Percentiles rank a stretch among this genome's conserved stretches.
These are phyloP conservation scores for Populus hybrid DNA, from an alignment of 441 rosid species.

Conservation along the genomic window DNA sequence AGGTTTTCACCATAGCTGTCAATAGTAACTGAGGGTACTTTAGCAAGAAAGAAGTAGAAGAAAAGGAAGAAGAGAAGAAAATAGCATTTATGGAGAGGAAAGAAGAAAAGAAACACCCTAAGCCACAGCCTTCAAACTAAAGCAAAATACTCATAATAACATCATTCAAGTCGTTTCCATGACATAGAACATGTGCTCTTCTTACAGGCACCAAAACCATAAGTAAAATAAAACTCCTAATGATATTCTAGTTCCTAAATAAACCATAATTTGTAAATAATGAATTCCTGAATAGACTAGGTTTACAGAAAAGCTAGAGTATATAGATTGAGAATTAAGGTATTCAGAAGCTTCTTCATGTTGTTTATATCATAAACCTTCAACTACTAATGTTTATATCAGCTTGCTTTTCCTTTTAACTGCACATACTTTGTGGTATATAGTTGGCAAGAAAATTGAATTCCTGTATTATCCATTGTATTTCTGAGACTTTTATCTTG, in stretches of 20 bases:
- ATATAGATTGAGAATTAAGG: neutral
- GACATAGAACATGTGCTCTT: neutral
- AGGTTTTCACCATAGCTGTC: neutral
- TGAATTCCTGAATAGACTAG: neutral
- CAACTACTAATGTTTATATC: neutral
- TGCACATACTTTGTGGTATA: neutral
- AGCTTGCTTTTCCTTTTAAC: neutral
- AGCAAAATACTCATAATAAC: neutral
- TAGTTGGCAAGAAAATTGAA: neutral
- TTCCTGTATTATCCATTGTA: constrained; percentile 9
- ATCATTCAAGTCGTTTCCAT: neutral
- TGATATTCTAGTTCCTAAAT: neutral
- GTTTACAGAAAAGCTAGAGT: neutral
- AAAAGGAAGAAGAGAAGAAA: neutral
- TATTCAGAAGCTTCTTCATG: neutral
- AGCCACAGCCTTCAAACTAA: neutral
- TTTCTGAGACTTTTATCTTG: constrained; percentile 16
- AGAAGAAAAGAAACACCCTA: too few relatives aligned
- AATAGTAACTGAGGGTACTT: neutral
- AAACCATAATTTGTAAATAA: too few relatives aligned
- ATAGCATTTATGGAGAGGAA: too few relatives aligned
- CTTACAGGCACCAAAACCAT: neutral
- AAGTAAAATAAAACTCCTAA: neutral
- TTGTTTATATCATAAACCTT: neutral
- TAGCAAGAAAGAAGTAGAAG: neutral